Conservation (phyloP, 805 yeast species). For the Candida chauliodis region DNA sequence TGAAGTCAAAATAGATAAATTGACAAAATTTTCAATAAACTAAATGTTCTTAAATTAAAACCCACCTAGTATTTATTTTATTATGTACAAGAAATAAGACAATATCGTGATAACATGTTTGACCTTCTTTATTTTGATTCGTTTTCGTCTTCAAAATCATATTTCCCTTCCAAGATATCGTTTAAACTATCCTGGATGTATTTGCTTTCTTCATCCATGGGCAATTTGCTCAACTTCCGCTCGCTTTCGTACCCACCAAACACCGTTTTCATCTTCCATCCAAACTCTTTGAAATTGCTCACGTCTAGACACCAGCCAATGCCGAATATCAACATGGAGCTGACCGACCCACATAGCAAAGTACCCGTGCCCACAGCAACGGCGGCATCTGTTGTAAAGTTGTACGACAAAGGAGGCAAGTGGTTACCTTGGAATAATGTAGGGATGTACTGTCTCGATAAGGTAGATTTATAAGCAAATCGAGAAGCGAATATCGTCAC, state of each 20-base stretch:
- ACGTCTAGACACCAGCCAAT: slow-evolving; percentile 79
- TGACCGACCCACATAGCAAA: slow-evolving; percentile 64
- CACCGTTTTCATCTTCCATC: slow-evolving; percentile 56
- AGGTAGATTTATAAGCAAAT: slow-evolving; percentile 70
- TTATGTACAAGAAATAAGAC: no score
- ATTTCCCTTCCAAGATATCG: slow-evolving; percentile 46
- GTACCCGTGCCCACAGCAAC: slow-evolving; percentile 83
- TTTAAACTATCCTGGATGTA: slow-evolving; percentile 54
- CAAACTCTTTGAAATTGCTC: slow-evolving; percentile 64
- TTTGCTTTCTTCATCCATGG: slow-evolving; percentile 56
- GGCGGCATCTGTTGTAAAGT: slow-evolving; percentile 78
- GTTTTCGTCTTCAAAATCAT: slow-evolving; percentile 23
- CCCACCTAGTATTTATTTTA: no score
- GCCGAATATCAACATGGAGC: slow-evolving; percentile 71
- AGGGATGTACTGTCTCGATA: slow-evolving; percentile 71
- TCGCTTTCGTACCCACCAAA: slow-evolving; percentile 70
- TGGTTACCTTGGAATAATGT: slow-evolving; percentile 80
- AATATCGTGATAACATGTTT: no score
- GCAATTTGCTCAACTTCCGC: slow-evolving; percentile 36
- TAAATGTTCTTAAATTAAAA: no score
- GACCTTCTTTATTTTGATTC: no score
- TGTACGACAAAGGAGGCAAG: slow-evolving; percentile 72
- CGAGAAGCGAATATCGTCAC: slow-evolving; percentile 70
- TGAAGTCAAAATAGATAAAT: no score
- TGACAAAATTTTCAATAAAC: no score